These are phyloP conservation scores for Russula foetens DNA, from an alignment of 768 basidiomycete genomes.

Conservation along the genomic window DNA sequence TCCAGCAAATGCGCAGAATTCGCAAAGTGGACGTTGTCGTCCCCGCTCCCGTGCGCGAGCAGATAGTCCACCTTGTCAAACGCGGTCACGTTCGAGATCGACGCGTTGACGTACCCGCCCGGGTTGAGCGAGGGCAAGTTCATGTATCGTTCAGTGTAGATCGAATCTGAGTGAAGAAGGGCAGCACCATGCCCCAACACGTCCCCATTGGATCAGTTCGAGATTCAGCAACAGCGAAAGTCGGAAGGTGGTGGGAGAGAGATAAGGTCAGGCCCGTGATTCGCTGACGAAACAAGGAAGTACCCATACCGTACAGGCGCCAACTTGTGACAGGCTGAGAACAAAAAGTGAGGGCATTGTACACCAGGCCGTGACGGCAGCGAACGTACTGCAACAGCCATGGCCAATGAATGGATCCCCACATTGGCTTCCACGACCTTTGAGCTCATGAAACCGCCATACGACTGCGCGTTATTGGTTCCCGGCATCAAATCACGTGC, in stretches of 20 bases:
- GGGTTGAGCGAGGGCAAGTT: conserved; percentile 69
- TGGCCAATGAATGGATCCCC: conserved; percentile 83
- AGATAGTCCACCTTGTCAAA: conserved; percentile 77
- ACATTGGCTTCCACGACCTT: conserved; percentile 90
- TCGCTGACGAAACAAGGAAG: neutral
- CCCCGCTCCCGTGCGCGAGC: conserved; percentile 88
- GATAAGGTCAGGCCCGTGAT: neutral
- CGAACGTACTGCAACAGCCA: conserved; percentile 74
- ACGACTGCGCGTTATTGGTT: conserved; percentile 51
- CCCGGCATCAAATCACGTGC: neutral
- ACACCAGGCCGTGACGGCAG: neutral
- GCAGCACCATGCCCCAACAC: too few species aligned
- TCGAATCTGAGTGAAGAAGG: conserved; percentile 59
- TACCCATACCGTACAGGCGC: conserved; percentile 57
- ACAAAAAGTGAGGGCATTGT: neutral
- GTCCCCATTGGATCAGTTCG: too few species aligned
- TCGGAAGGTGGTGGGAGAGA: neutral
- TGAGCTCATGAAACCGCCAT: conserved; percentile 92
- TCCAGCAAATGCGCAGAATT: conserved; percentile 89
- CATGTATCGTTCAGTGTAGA: conserved; percentile 99
- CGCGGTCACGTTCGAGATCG: conserved; percentile 80
- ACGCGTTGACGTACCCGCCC: conserved; percentile 83
- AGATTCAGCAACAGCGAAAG: too few species aligned
- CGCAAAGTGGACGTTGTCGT: conserved; percentile 94
- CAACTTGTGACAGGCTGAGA: conserved; percentile 80